phyloP scores from a whole-genome alignment of 1,284 basidiomycete species.

The Ustilago cynodontis region DNA sequence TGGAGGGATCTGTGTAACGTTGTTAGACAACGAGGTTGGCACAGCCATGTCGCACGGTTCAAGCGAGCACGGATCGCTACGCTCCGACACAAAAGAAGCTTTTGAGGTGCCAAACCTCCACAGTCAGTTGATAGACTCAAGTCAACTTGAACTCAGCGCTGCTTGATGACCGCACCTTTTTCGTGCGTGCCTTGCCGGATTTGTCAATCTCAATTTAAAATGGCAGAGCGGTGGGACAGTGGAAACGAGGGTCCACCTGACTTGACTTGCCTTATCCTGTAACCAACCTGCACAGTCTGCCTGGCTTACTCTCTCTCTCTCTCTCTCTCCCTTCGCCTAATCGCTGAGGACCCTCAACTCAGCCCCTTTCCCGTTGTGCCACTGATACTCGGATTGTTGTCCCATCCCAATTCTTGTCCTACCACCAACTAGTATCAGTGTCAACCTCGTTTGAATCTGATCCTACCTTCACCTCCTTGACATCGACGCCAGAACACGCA shows the following conservation, averaged over 20 bases:
- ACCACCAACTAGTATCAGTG: conserved; percentile 17
- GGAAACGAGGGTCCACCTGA: conserved; percentile 17
- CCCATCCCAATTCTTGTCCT: not conserved
- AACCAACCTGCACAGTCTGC: not conserved
- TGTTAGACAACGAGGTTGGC: not conserved
- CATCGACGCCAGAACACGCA: conserved; percentile 9
- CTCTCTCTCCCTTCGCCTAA: conserved; percentile 9
- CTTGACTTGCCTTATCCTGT: not conserved
- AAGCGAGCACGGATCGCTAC: conserved; percentile 24
- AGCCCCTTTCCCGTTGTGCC: conserved; percentile 16
- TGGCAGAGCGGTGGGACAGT: conserved; percentile 4
- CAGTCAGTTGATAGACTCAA: not conserved
- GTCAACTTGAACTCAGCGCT: conserved; percentile 5
- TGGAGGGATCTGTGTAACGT: too few relatives aligned
- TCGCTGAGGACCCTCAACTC: conserved; percentile 1
- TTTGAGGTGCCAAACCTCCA: conserved; percentile 18
- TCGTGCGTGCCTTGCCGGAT: conserved; percentile 23
- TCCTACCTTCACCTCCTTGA: not conserved
- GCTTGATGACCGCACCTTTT: conserved; percentile 40
- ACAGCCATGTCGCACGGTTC: not conserved
- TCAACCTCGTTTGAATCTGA: not conserved
- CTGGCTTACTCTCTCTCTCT: conserved; percentile 1
- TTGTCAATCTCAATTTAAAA: conserved; percentile 3
- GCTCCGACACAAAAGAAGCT: conserved; percentile 17
- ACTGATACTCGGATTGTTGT: not conserved